Conservation (phyloP, 139 green algal genomes). For the Tetradesmus lagerheimii region DNA sequence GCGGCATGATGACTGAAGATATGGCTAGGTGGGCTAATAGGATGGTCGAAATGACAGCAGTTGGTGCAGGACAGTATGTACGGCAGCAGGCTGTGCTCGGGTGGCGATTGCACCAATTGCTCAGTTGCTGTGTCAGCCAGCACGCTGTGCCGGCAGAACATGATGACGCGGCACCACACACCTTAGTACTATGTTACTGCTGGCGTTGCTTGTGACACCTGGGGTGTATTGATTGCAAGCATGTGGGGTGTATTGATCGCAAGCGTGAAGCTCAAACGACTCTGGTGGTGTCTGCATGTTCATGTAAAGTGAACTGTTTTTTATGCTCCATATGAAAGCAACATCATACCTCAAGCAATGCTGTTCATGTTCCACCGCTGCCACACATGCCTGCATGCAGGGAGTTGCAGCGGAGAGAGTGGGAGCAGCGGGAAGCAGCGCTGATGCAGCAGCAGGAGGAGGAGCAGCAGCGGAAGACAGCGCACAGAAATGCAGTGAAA, state of each 20-base stretch:
- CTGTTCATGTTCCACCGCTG: background rate
- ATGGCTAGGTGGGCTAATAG: slow-evolving; percentile 55
- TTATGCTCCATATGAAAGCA: no score
- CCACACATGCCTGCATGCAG: background rate
- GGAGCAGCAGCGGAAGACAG: slow-evolving; percentile 33
- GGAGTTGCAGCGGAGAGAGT: slow-evolving; percentile 64
- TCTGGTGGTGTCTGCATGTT: no score
- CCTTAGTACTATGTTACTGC: no score
- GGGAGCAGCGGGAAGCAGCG: slow-evolving; percentile 68
- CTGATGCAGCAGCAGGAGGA: slow-evolving; percentile 49
- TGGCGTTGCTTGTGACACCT: background rate
- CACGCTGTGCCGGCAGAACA: no score
- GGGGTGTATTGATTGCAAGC: no score
- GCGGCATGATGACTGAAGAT: slow-evolving; percentile 67
- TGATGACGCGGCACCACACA: no score
- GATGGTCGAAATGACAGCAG: no score
- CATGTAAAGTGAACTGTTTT: no score
- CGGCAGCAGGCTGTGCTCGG: background rate
- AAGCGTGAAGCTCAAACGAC: no score
- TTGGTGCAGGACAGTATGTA: background rate
- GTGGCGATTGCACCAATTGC: background rate
- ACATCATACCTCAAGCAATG: background rate
- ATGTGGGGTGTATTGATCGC: no score
- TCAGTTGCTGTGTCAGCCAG: background rate
- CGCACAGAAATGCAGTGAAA: slow-evolving; percentile 29